Conservation (phyloP, 2,329 filamentous ascomycete species). For the Aspergillus japonicus region DNA sequence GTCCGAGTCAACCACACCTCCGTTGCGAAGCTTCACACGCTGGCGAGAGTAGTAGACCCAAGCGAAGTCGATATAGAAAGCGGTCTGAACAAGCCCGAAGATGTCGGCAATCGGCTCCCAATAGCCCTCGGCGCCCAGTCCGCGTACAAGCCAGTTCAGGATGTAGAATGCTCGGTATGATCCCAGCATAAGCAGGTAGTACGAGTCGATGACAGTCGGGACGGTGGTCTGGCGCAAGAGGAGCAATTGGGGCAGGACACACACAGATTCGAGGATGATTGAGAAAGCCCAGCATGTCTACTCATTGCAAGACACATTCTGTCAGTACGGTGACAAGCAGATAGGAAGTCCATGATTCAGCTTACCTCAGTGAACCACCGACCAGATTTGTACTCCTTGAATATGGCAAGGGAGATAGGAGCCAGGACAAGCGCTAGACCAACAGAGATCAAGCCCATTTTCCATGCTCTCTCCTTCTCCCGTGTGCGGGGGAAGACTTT, state of each 20-base stretch:
- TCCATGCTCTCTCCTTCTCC: slow-evolving; percentile 92
- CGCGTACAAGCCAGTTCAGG: slow-evolving; percentile 80
- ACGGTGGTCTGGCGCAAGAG: slow-evolving; percentile 92
- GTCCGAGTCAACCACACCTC: slow-evolving; percentile 85
- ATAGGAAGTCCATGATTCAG: neutral
- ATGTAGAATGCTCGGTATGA: slow-evolving; percentile 88
- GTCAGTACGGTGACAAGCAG: neutral
- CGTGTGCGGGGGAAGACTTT: slow-evolving; percentile 81
- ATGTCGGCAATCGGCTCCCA: slow-evolving; percentile 74
- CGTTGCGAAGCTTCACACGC: slow-evolving; percentile 85
- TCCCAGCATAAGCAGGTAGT: slow-evolving; percentile 84
- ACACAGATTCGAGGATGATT: slow-evolving; percentile 86
- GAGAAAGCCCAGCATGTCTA: slow-evolving; percentile 86
- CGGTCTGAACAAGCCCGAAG: slow-evolving; percentile 86
- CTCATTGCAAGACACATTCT: neutral
- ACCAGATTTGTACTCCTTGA: slow-evolving; percentile 53
- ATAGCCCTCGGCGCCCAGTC: slow-evolving; percentile 57
- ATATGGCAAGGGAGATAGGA: slow-evolving; percentile 70
- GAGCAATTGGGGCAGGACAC: slow-evolving; percentile 85
- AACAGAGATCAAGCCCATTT: slow-evolving; percentile 71
- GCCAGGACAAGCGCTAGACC: slow-evolving; percentile 65
- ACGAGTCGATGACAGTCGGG: slow-evolving; percentile 94
- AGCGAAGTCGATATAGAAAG: slow-evolving; percentile 88
- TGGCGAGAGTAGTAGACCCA: slow-evolving; percentile 96
- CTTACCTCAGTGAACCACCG: slow-evolving; percentile 43